Evolutionary conservation across 2,329 filamentous ascomycete species (phyloP).

Genomic region (Cladophialophora carrionii): DNA sequence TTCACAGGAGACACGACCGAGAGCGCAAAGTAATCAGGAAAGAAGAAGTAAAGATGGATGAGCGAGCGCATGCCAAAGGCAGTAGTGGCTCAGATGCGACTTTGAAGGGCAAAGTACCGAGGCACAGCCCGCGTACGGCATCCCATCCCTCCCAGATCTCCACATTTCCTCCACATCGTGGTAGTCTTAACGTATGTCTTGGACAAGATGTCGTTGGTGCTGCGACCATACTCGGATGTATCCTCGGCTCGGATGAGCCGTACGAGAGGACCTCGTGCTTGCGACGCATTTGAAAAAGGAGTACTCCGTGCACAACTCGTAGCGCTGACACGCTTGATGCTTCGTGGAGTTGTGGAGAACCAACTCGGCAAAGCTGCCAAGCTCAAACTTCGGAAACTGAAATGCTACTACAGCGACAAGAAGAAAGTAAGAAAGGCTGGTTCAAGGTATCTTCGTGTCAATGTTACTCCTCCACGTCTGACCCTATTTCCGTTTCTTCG

Average conservation of each 20-base stretch:
- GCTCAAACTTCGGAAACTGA: not conserved
- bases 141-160: not conserved
- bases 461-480: not conserved
- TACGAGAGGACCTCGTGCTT: not conserved
- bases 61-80: not conserved
- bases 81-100: not conserved
- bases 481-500: not conserved
- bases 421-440: not conserved
- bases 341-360: not conserved
- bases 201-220: not conserved
- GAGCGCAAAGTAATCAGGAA: conserved; percentile 23
- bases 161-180: conserved; percentile 12
- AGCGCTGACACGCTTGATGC: not conserved
- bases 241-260: not conserved
- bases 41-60: conserved; percentile 6
- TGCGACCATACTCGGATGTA: not conserved
- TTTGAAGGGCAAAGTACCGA: conserved; percentile 25
- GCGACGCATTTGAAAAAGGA: not conserved
- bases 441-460: not conserved
- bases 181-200: not conserved
- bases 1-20: conserved; percentile 3
- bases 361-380: not conserved
- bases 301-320: no score
- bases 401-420: not conserved
- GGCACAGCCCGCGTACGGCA: conserved; percentile 17